Evolutionary conservation across 768 basidiomycete genomes (phyloP), one percentile per base, ranked within the genome.

Genomic region (Boletus sp.): DNA sequence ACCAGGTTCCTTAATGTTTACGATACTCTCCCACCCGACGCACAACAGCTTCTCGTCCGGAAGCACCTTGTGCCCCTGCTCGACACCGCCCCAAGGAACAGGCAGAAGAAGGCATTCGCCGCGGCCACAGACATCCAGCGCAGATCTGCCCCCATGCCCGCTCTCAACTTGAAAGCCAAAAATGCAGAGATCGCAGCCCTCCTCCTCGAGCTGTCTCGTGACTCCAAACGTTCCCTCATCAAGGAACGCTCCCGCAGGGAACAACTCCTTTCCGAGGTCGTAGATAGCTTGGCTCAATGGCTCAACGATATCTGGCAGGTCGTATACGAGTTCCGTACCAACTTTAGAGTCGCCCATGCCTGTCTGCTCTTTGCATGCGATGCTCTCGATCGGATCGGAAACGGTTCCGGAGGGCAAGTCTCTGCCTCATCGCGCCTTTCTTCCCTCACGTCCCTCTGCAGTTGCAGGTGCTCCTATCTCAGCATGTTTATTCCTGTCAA

Each of bases 281-380:
- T 86, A 9, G 77, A 83, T 47, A 83, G 76, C 60, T 67, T 88
- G 24, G 71, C 79, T 0, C 64, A 64, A n/a, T 89, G 86, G 86
- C 64, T 89, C 47, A 81, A 76, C 64, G 79, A 84, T 59, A 81
- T 89, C 36, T 89, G 87, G 87, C 75, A 67, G 52, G 75, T 78
- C 33, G 81, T 81, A 9, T 87, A 81, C 60, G 86, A 89, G 58
- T 78, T 84, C 60, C 72, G 78, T 17, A 76, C 79, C 33, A 68
- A 82, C 60, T 88, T 80, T 58, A 54, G 59, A 2, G 62, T 74
- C 24, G 86, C 83, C 0, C 87, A 89, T 61, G 61, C 67, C 2
- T 85, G 84, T 60, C 77, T 89, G 2, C 60, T 85, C 28, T 84
- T 80, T 55, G 73, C 76, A 9, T 76, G 76, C 44, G 78, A 81